Percentiles rank a stretch among this genome's conserved stretches.
Conservation (phyloP, 768 basidiomycete genomes). For the Lanmaoa rubissima region DNA sequence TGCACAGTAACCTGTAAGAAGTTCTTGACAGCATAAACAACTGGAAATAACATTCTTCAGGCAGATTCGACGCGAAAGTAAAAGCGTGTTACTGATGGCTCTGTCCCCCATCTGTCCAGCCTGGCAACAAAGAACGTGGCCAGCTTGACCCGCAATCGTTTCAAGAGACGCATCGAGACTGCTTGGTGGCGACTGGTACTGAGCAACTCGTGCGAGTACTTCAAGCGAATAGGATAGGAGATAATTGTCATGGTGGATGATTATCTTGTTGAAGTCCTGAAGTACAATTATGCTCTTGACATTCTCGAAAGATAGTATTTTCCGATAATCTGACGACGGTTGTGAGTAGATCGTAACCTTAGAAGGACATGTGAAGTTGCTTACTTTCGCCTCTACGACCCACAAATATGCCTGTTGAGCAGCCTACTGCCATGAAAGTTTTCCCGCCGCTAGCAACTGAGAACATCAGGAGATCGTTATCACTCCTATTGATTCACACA, state of each 20-base stretch:
- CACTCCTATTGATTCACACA: slow-evolving; percentile 18
- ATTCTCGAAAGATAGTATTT: slow-evolving; percentile 49
- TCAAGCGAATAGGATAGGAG: slow-evolving; percentile 71
- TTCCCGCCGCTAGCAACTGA: slow-evolving; percentile 47
- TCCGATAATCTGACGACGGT: slow-evolving; percentile 49
- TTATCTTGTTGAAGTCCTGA: slow-evolving; percentile 60
- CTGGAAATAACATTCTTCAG: slow-evolving; percentile 36
- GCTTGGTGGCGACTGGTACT: slow-evolving; percentile 45
- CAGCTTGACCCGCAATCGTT: slow-evolving; percentile 52
- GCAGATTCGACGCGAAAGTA: not conserved
- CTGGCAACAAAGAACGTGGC: slow-evolving; percentile 59
- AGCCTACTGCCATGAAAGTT: slow-evolving; percentile 63
- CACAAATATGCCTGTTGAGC: slow-evolving; percentile 68
- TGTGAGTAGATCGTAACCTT: not conserved
- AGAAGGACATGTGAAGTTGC: slow-evolving; percentile 11
- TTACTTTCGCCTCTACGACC: slow-evolving; percentile 55
- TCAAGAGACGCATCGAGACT: slow-evolving; percentile 59
- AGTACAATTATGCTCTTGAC: slow-evolving; percentile 58
- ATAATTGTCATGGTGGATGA: slow-evolving; percentile 59
- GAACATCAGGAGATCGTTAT: not conserved
- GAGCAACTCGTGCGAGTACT: slow-evolving; percentile 57
- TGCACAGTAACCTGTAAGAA: slow-evolving; percentile 59
- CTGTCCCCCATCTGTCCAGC: slow-evolving; percentile 52
- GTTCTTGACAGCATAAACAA: slow-evolving; percentile 66
- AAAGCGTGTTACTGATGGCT: slow-evolving; percentile 49